Conservation (phyloP, 352 stramenopile genomes). For the Elongisporangium senticosum region DNA sequence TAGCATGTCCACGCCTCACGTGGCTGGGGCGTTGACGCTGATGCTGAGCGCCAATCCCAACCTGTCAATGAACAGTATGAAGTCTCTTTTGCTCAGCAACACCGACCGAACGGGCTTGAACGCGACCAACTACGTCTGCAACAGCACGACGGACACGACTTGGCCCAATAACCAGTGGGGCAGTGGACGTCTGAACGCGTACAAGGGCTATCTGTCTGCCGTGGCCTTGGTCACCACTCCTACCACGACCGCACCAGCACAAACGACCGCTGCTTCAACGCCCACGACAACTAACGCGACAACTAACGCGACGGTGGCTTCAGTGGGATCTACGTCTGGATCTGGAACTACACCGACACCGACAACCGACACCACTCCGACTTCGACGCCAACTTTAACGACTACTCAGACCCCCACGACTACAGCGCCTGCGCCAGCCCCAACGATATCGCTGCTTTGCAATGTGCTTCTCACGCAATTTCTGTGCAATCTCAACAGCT, state of each 20-base stretch:
- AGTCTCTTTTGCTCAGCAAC: not conserved
- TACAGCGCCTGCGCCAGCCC: not conserved
- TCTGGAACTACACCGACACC: too few relatives aligned
- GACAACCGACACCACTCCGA: not conserved
- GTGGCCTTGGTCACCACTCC: not conserved
- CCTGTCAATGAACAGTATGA: not conserved
- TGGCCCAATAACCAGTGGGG: conserved; percentile 45
- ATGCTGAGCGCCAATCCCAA: conserved; percentile 3
- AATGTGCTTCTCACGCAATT: not conserved
- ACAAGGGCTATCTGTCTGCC: not conserved
- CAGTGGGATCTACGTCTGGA: too few relatives aligned
- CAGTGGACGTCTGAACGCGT: conserved; percentile 26
- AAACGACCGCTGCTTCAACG: not conserved
- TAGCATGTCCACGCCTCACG: conserved; percentile 11
- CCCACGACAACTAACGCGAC: not conserved
- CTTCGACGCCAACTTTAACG: not conserved
- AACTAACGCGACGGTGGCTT: not conserved
- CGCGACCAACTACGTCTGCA: conserved; percentile 1
- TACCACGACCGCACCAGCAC: not conserved
- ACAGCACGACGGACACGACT: conserved; percentile 12
- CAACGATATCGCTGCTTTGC: too few relatives aligned
- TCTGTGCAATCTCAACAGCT: not conserved
- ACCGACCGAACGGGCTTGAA: not conserved
- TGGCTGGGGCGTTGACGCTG: conserved; percentile 7
- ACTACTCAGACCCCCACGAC: not conserved